These are phyloP conservation scores for Aspergillus sp. DNA, from an alignment of 2,329 filamentous ascomycete species.

Conservation along the genomic window DNA sequence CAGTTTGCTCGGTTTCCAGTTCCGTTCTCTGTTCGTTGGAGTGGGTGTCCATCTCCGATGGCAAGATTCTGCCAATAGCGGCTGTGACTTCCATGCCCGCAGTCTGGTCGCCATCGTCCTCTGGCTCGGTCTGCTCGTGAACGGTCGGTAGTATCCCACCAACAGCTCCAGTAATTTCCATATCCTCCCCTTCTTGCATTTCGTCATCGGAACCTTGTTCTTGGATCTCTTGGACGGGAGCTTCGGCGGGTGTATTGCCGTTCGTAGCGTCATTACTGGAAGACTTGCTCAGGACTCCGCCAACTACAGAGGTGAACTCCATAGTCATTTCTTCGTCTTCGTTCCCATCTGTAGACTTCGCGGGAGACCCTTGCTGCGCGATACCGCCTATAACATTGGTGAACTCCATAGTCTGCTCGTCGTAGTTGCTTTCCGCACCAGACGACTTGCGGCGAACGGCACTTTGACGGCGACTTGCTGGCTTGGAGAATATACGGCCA, in stretches of 20 bases:
- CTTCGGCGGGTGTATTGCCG: conserved; percentile 5
- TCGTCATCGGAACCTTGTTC: conserved; percentile 28
- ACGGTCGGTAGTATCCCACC: conserved; percentile 43
- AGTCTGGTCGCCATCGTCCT: conserved; percentile 43
- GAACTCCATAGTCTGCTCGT: conserved; percentile 48
- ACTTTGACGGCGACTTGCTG: conserved; percentile 31
- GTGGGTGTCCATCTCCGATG: conserved; percentile 37
- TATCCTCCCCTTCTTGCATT: conserved; percentile 40
- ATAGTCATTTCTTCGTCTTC: conserved; percentile 48
- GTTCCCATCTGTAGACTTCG: conserved; percentile 27
- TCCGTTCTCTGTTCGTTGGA: conserved; percentile 56
- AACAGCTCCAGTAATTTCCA: conserved; percentile 59
- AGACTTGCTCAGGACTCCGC: conserved; percentile 36
- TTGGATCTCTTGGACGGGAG: conserved; percentile 16
- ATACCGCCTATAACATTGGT: conserved; percentile 45
- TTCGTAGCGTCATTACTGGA: conserved; percentile 11
- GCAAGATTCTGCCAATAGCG: conserved; percentile 61
- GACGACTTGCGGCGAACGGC: conserved; percentile 42
- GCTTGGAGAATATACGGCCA: conserved; percentile 68
- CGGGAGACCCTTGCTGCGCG: conserved; percentile 22
- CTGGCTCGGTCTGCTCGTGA: conserved; percentile 37
- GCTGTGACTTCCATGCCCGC: conserved; percentile 68
- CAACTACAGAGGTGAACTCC: conserved; percentile 48
- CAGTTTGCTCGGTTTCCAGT: conserved; percentile 48
- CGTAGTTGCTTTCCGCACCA: conserved; percentile 44